Base-by-base conservation (phyloP, 1,139 yeast genomes). In the Geotrichum cucujoidarum region DNA sequence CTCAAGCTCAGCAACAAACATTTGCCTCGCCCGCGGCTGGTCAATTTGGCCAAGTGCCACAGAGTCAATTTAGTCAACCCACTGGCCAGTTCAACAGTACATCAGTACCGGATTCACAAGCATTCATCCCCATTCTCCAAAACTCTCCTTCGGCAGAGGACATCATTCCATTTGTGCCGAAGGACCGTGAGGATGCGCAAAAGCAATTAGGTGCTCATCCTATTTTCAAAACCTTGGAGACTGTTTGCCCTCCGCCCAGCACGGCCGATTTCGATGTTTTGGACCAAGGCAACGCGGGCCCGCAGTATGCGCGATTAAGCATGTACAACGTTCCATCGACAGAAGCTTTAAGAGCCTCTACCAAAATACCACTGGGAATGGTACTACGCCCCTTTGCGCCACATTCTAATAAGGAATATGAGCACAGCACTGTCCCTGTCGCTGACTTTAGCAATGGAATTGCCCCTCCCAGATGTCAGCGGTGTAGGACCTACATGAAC, bases 401-500 rank as follows among this genome's bases (percentile, higher is more conserved):
- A 2, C 45, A 45, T 34, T 45, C 51, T 10, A 43, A 47, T 4
- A 41, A 44, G 11, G 50, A 52, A 27, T 47, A 49, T 18, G 49
- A 50, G 42, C n/a, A 58, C 67, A 29, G 54, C 0, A 68, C 77
- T 0, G 76, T 89, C 2, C 95, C 95, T 0, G 74, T 75, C 5
- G 82, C 83, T 4, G 92, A 85, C 57, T 77, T 83, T 68, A 63
- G 75, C 3, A 45, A 53, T n/a, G 49, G 37, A 10, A 61, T 73
- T 1, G 87, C 89, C 0, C 96, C 96, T 0, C 81, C 95, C 32
- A 77, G 99, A 59, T 92, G 98, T 67, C 77, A 80, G 56, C 81
- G 98, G 51, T 92, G 99, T 67, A 77, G 97, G 51, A 77, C 95
- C 1, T 92, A 89, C 65, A 75, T 89, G 56, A 92, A 92, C 63